phyloP scores from a whole-genome alignment of 164 flowering plant genomes.

The Umbellularia californica region DNA sequence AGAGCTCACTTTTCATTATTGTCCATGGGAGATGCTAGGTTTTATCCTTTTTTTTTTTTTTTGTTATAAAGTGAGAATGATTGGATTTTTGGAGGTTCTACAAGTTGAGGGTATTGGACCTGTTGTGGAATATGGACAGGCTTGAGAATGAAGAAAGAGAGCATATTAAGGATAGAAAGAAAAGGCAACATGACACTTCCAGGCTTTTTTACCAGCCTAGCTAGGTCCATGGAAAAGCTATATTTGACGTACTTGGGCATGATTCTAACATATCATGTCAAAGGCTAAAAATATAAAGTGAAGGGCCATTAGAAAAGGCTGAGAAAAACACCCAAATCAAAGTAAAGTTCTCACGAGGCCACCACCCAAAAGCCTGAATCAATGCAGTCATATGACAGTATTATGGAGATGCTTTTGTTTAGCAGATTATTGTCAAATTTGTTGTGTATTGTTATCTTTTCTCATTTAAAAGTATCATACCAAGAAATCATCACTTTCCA shows the following conservation, averaged over 20 bases:
- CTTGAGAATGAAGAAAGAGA: conserved; percentile 36
- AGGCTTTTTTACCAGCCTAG: not conserved
- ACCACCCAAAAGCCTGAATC: not conserved
- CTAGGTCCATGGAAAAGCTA: not conserved
- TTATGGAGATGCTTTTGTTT: not conserved
- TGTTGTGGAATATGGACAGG: conserved; percentile 30
- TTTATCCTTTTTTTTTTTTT: conserved; percentile 17
- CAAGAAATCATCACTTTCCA: too few species aligned
- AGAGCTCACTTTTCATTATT: conserved; percentile 25
- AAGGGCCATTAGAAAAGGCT: not conserved
- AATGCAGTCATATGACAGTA: too few species aligned
- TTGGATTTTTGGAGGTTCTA: conserved; percentile 34
- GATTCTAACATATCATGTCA: not conserved
- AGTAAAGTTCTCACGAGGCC: not conserved
- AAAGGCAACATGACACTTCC: not conserved
- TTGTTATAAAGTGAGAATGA: conserved; percentile 28
- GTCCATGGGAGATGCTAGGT: conserved; percentile 25
- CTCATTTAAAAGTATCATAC: too few species aligned
- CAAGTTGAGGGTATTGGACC: conserved; percentile 42
- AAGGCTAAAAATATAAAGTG: not conserved
- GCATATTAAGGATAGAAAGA: not conserved
- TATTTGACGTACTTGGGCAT: not conserved
- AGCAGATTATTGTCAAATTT: too few species aligned
- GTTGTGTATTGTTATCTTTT: too few species aligned
- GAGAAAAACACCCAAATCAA: not conserved